Conservation (phyloP, 2,329 filamentous ascomycete species). For the Zasmidium citrigriseum region DNA sequence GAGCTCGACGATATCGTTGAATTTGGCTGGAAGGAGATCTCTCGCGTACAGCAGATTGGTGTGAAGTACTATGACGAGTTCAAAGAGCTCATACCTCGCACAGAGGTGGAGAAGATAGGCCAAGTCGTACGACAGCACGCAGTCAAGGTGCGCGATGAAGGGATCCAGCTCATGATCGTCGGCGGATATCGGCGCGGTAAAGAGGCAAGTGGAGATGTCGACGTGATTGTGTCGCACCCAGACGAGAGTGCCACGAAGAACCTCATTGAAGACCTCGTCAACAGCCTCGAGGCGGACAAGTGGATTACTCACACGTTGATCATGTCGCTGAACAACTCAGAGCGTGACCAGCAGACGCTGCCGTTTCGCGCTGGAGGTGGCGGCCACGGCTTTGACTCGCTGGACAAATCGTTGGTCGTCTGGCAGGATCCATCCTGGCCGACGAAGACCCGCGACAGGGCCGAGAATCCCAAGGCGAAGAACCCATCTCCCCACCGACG, state of each 20-base stretch:
- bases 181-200: conserved; percentile 84
- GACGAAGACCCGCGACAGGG: conserved; percentile 39
- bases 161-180: conserved; percentile 65
- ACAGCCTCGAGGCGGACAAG: conserved; percentile 65
- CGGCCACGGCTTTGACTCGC: conserved; percentile 73
- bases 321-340: conserved; percentile 68
- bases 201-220: conserved; percentile 73
- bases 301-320: conserved; percentile 82
- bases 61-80: conserved; percentile 94
- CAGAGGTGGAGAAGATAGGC: conserved; percentile 72
- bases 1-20: conserved; percentile 86
- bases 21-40: conserved; percentile 73
- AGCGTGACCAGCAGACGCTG: conserved; percentile 68
- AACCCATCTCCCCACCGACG: conserved; percentile 77
- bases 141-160: conserved; percentile 56
- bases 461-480: conserved; percentile 43
- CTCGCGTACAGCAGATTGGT: conserved; percentile 85
- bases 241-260: conserved; percentile 67
- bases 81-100: conserved; percentile 66
- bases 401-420: conserved; percentile 90
- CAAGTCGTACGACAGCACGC: conserved; percentile 66
- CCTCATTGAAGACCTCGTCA: conserved; percentile 73
- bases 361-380: conserved; percentile 50
- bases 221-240: conserved; percentile 79
- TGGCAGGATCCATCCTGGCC: conserved; percentile 72